Evolutionary conservation across 768 basidiomycete species (phyloP).

Genomic region (Lactarius akahatsu): DNA sequence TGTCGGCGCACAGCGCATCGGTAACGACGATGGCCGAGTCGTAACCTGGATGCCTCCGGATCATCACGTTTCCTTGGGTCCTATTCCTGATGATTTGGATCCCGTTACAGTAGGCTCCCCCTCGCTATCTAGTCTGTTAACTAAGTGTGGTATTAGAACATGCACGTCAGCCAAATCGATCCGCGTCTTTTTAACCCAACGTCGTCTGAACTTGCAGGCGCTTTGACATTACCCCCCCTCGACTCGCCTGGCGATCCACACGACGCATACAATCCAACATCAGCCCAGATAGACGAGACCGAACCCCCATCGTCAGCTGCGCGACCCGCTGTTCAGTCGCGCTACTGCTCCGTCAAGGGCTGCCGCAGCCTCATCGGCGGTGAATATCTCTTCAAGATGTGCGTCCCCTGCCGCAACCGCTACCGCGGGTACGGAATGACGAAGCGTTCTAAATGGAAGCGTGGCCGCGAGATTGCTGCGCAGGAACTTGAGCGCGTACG

Average conservation of each 20-base stretch:
- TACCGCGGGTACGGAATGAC: slow-evolving; percentile 55
- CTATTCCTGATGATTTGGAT: slow-evolving; percentile 18
- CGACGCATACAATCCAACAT: slow-evolving; percentile 14
- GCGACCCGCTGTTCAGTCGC: slow-evolving; percentile 31
- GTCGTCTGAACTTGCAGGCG: slow-evolving; percentile 50
- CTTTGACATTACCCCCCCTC: slow-evolving; percentile 41
- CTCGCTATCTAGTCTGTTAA: neutral
- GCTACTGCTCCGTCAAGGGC: slow-evolving; percentile 55
- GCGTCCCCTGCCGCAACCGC: slow-evolving; percentile 43
- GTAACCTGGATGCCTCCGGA: slow-evolving; percentile 36
- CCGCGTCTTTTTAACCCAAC: slow-evolving; percentile 37
- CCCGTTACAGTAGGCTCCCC: slow-evolving; percentile 9
- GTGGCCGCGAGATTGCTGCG: slow-evolving; percentile 45
- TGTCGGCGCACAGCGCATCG: slow-evolving; percentile 21
- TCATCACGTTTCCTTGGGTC: slow-evolving; percentile 17
- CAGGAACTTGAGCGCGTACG: slow-evolving; percentile 41
- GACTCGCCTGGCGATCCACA: slow-evolving; percentile 16
- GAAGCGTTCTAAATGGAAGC: slow-evolving; percentile 55
- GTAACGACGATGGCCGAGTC: slow-evolving; percentile 23
- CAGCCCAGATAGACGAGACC: neutral
- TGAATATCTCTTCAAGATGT: slow-evolving; percentile 34
- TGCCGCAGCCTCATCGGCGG: slow-evolving; percentile 49
- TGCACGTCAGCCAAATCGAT: slow-evolving; percentile 32
- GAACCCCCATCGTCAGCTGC: neutral
- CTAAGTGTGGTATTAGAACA: slow-evolving; percentile 12